Evolutionary conservation across 352 stramenopile genomes (phyloP).

Genomic region (Phytopythium vexans): DNA sequence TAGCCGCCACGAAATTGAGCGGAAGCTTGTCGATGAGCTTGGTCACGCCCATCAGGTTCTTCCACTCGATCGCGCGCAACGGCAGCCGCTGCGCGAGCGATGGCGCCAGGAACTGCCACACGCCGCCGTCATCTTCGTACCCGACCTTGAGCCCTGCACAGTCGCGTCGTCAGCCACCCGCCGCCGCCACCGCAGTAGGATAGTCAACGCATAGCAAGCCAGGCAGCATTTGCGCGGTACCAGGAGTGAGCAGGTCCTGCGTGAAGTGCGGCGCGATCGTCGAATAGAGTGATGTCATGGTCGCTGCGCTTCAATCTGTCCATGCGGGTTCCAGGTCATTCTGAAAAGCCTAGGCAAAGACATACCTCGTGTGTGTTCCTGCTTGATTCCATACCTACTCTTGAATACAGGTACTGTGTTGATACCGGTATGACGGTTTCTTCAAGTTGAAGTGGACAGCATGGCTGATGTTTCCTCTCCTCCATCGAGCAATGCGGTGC

Average conservation of each 20-base stretch:
- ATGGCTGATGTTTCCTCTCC: too few species aligned
- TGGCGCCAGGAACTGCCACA: slow-evolving; percentile 78
- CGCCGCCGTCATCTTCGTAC: slow-evolving; percentile 65
- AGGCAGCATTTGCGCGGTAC: slow-evolving; percentile 1
- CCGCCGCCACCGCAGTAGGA: not conserved
- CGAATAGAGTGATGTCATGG: slow-evolving; percentile 68
- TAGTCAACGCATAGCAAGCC: not conserved
- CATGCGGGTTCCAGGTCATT: not conserved
- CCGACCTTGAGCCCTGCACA: slow-evolving; percentile 53
- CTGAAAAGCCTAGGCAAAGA: not conserved
- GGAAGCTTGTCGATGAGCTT: slow-evolving; percentile 64
- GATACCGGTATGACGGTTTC: too few species aligned
- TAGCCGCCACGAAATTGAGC: slow-evolving; percentile 45
- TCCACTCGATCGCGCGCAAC: slow-evolving; percentile 76
- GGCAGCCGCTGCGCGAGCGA: slow-evolving; percentile 63
- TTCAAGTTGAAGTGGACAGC: too few species aligned
- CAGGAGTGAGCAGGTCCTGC: slow-evolving; percentile 55
- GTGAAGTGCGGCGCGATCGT: slow-evolving; percentile 70
- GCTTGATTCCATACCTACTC: too few species aligned
- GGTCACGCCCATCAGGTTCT: slow-evolving; percentile 72
- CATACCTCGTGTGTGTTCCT: not conserved
- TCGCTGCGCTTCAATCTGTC: not conserved
- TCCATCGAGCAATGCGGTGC: too few species aligned
- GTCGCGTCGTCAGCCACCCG: not conserved
- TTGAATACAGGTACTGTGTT: too few species aligned